A percentile compares a stretch with the other conserved stretches of the same genome.
Evolutionary conservation across 148 eudicot genomes (phyloP).

Genomic region (Arbutus unedo): DNA sequence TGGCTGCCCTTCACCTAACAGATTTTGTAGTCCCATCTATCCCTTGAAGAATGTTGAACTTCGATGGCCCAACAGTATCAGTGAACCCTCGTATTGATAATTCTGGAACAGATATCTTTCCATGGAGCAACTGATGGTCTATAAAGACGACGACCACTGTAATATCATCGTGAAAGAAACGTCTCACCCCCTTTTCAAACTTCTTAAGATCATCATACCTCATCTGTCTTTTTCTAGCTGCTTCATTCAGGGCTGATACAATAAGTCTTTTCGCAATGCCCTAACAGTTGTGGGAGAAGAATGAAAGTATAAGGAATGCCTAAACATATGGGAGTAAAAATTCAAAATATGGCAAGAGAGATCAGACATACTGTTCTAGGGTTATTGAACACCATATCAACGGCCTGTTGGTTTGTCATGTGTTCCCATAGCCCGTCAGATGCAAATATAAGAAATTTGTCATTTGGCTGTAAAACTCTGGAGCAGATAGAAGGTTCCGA

Average conservation of each 20-base stretch:
- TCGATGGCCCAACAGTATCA: conserved; percentile 45
- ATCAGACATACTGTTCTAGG: conserved; percentile 45
- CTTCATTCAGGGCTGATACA: conserved; percentile 43
- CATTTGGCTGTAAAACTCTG: conserved; percentile 39
- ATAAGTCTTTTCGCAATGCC: conserved; percentile 65
- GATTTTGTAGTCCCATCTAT: too few species aligned
- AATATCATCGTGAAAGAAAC: conserved; percentile 64
- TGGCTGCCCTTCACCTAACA: not conserved
- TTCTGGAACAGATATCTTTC: conserved; percentile 27
- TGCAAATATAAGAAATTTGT: conserved; percentile 72
- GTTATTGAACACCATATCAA: conserved; percentile 41
- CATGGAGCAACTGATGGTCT: conserved; percentile 40
- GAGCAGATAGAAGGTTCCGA: conserved; percentile 58
- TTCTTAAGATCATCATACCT: conserved; percentile 40
- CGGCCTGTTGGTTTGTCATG: conserved; percentile 60
- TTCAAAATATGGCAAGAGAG: not conserved
- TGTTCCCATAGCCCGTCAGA: conserved; percentile 89
- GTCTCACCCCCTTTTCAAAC: conserved; percentile 40
- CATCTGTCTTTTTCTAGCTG: conserved; percentile 39
- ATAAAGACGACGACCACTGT: conserved; percentile 62
- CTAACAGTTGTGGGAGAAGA: conserved; percentile 27
- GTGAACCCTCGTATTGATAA: conserved; percentile 49
- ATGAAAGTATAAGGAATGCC: not conserved
- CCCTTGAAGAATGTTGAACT: conserved; percentile 31
- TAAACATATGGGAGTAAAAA: not conserved